Conservation (phyloP, 768 basidiomycete species). For the Kwoniella dendrophila region DNA sequence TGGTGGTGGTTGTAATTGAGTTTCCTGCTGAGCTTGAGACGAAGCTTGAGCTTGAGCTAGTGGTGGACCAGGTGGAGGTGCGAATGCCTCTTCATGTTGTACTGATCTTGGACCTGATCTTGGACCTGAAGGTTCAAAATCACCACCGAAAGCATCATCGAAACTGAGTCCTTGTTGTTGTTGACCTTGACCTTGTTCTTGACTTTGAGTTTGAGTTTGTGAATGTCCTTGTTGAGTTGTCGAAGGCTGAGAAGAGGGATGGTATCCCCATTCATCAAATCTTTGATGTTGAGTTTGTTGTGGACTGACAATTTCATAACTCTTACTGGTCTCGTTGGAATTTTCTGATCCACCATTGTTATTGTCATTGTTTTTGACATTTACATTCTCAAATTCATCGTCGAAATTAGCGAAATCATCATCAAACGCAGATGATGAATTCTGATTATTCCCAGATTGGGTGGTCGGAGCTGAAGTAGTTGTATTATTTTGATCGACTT, state of each 20-base stretch:
- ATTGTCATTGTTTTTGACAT: conserved; percentile 13
- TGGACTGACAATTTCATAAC: conserved; percentile 53
- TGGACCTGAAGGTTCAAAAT: conserved; percentile 35
- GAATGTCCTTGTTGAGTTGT: not conserved
- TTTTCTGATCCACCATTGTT: conserved; percentile 21
- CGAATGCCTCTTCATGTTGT: conserved; percentile 47
- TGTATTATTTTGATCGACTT: conserved; percentile 30
- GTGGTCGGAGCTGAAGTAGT: not conserved
- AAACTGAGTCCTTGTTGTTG: conserved; percentile 52
- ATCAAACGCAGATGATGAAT: conserved; percentile 40
- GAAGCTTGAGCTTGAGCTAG: conserved; percentile 28
- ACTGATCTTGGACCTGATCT: conserved; percentile 41
- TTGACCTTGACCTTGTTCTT: conserved; percentile 1
- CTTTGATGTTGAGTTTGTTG: conserved; percentile 16
- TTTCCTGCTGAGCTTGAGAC: conserved; percentile 23
- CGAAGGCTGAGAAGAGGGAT: conserved; percentile 2
- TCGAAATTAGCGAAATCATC: conserved; percentile 56
- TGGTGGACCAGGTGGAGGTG: conserved; percentile 56
- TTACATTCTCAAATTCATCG: conserved; percentile 55
- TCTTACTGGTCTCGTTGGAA: conserved; percentile 33
- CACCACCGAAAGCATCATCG: conserved; percentile 61
- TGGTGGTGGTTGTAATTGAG: conserved; percentile 31
- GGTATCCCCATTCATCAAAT: conserved; percentile 42
- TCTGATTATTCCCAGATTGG: not conserved
- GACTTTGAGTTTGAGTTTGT: conserved; percentile 11